phyloP scores from a whole-genome alignment of 1,284 basidiomycete genomes.

The Sporisorium sorghi region DNA sequence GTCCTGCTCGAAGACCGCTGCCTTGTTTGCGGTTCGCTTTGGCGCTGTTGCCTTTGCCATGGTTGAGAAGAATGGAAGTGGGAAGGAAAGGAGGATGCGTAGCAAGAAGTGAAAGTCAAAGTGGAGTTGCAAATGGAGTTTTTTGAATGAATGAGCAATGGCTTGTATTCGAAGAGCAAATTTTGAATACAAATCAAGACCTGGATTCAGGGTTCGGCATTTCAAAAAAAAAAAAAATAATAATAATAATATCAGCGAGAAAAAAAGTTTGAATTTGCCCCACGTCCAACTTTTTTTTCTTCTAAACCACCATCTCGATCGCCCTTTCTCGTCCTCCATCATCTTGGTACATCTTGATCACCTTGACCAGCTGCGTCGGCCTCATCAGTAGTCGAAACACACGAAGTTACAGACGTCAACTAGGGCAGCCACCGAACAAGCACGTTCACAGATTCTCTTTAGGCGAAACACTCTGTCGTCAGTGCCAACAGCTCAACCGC shows the following conservation, averaged over 20 bases:
- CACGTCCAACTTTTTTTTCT: slow-evolving; percentile 9
- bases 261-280: slow-evolving; percentile 6
- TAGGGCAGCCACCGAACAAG: neutral
- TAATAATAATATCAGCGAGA: too few relatives aligned
- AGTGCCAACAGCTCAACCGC: slow-evolving; percentile 7
- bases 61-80: slow-evolving; percentile 1
- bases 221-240: slow-evolving; percentile 1
- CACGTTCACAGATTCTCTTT: neutral
- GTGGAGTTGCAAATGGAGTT: slow-evolving; percentile 11
- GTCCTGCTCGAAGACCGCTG: slow-evolving; percentile 41
- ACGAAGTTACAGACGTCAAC: too few relatives aligned
- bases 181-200: slow-evolving; percentile 18
- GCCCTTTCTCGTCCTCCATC: neutral
- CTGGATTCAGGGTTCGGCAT: slow-evolving; percentile 29
- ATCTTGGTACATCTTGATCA: neutral
- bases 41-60: slow-evolving; percentile 19
- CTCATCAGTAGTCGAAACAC: too few relatives aligned
- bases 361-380: neutral
- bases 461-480: neutral
- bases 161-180: slow-evolving; percentile 20
- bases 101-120: neutral
- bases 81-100: neutral
- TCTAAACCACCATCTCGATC: neutral
- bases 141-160: neutral
- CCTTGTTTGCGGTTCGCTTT: slow-evolving; percentile 2